Evolutionary conservation across 2,329 filamentous ascomycete species (phyloP).

Genomic region (Talaromyces sp.): DNA sequence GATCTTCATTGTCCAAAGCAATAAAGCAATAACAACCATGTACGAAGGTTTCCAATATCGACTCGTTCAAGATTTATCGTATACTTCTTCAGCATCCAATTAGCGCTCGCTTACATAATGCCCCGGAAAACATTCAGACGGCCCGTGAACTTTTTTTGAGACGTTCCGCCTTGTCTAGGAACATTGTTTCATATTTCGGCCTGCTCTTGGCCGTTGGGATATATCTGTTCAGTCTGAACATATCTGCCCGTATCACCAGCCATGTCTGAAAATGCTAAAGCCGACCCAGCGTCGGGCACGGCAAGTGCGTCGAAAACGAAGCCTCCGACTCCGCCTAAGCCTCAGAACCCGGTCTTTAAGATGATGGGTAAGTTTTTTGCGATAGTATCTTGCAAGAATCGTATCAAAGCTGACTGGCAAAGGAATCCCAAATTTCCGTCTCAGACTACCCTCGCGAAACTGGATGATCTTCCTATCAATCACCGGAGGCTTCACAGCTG

Average conservation of each 20-base stretch:
- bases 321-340: conserved; percentile 18
- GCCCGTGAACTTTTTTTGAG: conserved; percentile 2
- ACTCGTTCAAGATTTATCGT: background rate
- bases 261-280: conserved; percentile 39
- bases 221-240: background rate
- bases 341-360: conserved; percentile 23
- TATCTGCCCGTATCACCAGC: background rate
- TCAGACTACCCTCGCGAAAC: conserved; percentile 87
- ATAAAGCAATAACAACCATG: too few species aligned
- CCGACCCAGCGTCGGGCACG: conserved; percentile 26
- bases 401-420: background rate
- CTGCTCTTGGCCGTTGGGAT: background rate
- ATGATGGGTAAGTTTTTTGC: conserved; percentile 23
- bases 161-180: background rate
- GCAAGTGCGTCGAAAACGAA: conserved; percentile 23
- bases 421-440: conserved; percentile 80
- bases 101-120: conserved; percentile 9
- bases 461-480: conserved; percentile 94
- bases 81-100: background rate
- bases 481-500: conserved; percentile 70
- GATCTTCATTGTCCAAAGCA: background rate
- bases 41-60: background rate
- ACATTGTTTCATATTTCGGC: background rate
- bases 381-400: background rate
- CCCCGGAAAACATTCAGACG: background rate